Evolutionary conservation across 2,329 filamentous ascomycete genomes (phyloP).

Genomic region (Aspergillus piperis): DNA sequence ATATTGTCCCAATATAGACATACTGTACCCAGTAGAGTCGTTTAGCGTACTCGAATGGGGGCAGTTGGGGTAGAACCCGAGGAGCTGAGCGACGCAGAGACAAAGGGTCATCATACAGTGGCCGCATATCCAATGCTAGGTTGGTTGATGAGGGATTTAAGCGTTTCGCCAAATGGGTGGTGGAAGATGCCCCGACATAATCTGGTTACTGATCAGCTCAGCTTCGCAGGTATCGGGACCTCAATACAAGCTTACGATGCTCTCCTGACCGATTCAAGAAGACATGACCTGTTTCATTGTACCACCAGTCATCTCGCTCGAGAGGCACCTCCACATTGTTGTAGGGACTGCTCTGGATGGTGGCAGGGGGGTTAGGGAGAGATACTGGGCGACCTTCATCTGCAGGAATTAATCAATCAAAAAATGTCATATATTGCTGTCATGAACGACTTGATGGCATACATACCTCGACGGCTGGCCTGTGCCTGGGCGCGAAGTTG

Average conservation of each 20-base stretch:
- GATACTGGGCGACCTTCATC: constrained; percentile 1
- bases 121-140: constrained; percentile 39
- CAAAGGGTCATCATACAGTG: constrained; percentile 37
- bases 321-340: constrained; percentile 23
- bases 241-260: constrained; percentile 27
- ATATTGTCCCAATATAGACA: constrained; percentile 60
- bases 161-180: constrained; percentile 39
- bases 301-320: constrained; percentile 45
- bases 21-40: constrained; percentile 56
- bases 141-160: constrained; percentile 36
- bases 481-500: constrained; percentile 36
- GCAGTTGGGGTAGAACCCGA: constrained; percentile 43
- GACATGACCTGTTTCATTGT: constrained; percentile 38
- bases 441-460: no score
- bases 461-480: constrained; percentile 19
- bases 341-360: constrained; percentile 20
- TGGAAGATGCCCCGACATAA: constrained; percentile 37
- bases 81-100: constrained; percentile 32
- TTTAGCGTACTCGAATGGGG: constrained; percentile 54
- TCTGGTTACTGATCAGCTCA: constrained; percentile 17
- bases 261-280: constrained; percentile 40
- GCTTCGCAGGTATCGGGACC: not conserved
- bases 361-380: constrained; percentile 11
- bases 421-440: no score
- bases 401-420: no score